A percentile compares a stretch with the other conserved stretches of the same genome.
Evolutionary conservation across 106 monocot species (phyloP).

Genomic region (Dendrobium officinale): DNA sequence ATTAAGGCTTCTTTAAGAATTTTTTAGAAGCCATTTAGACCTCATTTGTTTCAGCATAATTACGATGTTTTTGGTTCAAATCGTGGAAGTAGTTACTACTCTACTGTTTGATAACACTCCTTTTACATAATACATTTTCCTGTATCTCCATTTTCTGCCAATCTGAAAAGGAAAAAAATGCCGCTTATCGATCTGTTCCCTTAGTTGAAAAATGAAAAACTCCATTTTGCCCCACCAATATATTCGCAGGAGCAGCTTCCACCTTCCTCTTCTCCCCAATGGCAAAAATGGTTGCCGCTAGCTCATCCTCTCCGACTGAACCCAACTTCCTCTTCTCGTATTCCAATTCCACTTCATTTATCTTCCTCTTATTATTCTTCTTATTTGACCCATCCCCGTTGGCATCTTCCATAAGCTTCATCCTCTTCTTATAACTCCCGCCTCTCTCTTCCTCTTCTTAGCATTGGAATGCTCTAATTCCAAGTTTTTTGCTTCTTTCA

Average conservation of each 20-base stretch:
- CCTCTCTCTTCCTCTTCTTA: conserved; percentile 32
- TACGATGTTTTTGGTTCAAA: too few species aligned
- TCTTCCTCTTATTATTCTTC: conserved; percentile 64
- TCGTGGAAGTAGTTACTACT: too few species aligned
- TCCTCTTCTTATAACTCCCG: conserved; percentile 7
- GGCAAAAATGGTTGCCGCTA: background rate
- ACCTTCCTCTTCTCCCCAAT: conserved; percentile 86
- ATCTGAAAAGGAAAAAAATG: too few species aligned
- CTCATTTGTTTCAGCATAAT: too few species aligned
- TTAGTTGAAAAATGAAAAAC: too few species aligned
- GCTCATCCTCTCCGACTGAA: conserved; percentile 10
- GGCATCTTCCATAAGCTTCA: conserved; percentile 19
- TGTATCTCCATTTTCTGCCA: too few species aligned
- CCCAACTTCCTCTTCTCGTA: conserved; percentile 40
- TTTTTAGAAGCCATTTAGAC: too few species aligned
- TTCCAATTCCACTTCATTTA: conserved; percentile 47
- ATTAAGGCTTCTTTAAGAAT: too few species aligned
- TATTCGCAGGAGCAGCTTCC: conserved; percentile 19
- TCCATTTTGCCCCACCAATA: background rate
- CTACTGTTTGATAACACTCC: too few species aligned
- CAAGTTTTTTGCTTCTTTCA: background rate
- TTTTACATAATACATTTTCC: too few species aligned
- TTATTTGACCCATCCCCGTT: conserved; percentile 9
- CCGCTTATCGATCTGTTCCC: too few species aligned
- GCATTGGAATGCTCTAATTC: background rate